Evolutionary conservation across 257 asterid genomes (phyloP), one percentile per base, ranked within the genome.

Genomic region (Gynochthodes officinalis): DNA sequence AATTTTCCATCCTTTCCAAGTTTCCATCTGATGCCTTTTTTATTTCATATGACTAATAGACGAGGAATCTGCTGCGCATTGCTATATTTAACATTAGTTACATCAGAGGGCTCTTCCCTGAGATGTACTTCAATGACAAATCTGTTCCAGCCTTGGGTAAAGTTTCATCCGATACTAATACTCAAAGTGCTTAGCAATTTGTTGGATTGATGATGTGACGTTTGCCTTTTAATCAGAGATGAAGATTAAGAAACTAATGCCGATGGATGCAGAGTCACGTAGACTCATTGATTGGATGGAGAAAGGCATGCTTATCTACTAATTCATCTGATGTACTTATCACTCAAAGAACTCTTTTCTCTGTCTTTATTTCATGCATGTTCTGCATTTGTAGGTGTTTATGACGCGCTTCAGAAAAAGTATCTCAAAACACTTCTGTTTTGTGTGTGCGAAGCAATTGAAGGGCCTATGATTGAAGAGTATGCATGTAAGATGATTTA

Each of bases 201-300:
- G 53, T 69, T 19, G 30, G 74, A 62, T 58, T 80, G 76, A 70
- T 63, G 49, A 60, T 27, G 11, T 72, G 58, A 60, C 64, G 44
- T 9, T 80, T 70, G 53, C 46, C 62, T 60, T 71, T 64, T 58
- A 44, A 70, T 76, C 85, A 91, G 96, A 91, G 75, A 91, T 94
- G 97, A 94, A 94, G 89, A 89, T 94, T 59, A 94, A 94, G 85
- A 94, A 94, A 86, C 98, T 94, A 50, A 88, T 91, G 97, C 98
- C 98, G 48, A 80, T 94, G 91, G 98, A 91, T 87, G 91, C 92
- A 61, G 98, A 94, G 80, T 91, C 98, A 30, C 96, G 98, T 62
- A 81, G 98, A 75, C 90, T 94, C 64, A 87, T 94, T 79, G 98
- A 91, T 73, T 91, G 97, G 96, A 91, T 94, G 96, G 98, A 91